Evolutionary conservation across 768 basidiomycete species (phyloP).

Genomic region (Paxillus involutus): DNA sequence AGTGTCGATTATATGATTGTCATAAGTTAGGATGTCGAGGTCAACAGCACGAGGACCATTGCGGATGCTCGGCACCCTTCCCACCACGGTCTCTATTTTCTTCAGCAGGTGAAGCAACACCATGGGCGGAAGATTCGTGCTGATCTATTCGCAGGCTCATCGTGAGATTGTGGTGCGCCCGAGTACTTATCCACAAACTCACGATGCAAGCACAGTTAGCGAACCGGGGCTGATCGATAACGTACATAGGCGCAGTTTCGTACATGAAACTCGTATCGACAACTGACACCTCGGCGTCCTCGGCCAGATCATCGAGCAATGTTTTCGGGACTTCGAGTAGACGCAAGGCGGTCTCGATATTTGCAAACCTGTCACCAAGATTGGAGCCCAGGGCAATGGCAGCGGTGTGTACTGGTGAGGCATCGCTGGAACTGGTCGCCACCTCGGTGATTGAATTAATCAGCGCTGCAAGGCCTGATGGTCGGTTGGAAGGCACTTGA

Average conservation of each 20-base stretch:
- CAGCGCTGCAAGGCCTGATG: background rate
- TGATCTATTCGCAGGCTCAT: slow-evolving; percentile 52
- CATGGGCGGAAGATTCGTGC: slow-evolving; percentile 65
- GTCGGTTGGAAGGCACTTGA: background rate
- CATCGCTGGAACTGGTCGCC: no score
- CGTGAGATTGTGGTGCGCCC: background rate
- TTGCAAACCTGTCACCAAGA: slow-evolving; percentile 80
- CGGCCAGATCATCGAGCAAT: slow-evolving; percentile 21
- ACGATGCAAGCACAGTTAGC: slow-evolving; percentile 92
- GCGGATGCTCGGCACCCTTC: slow-evolving; percentile 73
- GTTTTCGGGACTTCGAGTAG: slow-evolving; percentile 56
- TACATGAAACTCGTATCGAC: slow-evolving; percentile 88
- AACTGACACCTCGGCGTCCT: slow-evolving; percentile 39
- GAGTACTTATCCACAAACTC: slow-evolving; percentile 26
- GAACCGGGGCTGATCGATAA: slow-evolving; percentile 85
- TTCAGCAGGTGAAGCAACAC: slow-evolving; percentile 67
- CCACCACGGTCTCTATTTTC: slow-evolving; percentile 68
- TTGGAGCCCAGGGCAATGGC: slow-evolving; percentile 89
- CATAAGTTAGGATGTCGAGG: slow-evolving; percentile 84
- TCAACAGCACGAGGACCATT: slow-evolving; percentile 92
- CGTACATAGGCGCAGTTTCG: slow-evolving; percentile 95
- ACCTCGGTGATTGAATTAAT: background rate
- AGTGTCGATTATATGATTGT: slow-evolving; percentile 57
- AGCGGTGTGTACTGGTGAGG: slow-evolving; percentile 33
- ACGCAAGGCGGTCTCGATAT: slow-evolving; percentile 78